These are phyloP conservation scores for Phaeodactylum tricornutum DNA, from an alignment of 108 stramenopile species.

Conservation along the genomic window DNA sequence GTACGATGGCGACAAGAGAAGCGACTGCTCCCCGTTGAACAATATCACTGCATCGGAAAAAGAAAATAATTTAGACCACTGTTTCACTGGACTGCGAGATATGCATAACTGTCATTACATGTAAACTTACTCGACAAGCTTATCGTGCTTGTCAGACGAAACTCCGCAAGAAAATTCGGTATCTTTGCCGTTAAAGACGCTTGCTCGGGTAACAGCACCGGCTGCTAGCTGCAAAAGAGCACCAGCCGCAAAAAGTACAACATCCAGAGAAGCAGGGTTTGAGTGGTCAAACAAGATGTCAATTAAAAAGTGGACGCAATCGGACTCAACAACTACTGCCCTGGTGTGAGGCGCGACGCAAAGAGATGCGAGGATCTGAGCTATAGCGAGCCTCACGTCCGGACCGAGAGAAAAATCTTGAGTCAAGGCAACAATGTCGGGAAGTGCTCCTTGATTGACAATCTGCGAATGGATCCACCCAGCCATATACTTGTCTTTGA, in stretches of 20 bases:
- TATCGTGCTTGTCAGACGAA: slow-evolving; percentile 10
- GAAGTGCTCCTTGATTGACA: slow-evolving; percentile 46
- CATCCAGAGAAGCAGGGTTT: slow-evolving; percentile 13
- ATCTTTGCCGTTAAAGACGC: slow-evolving; percentile 3
- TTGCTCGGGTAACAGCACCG: slow-evolving; percentile 32
- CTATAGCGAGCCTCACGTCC: slow-evolving; percentile 36
- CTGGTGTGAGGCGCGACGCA: slow-evolving; percentile 52
- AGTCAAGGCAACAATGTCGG: slow-evolving; percentile 33
- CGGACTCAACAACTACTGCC: slow-evolving; percentile 44
- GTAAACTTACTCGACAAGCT: slow-evolving; percentile 32
- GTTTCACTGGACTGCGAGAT: background rate
- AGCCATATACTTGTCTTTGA: slow-evolving; percentile 49
- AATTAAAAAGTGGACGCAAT: slow-evolving; percentile 36
- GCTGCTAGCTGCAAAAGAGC: slow-evolving; percentile 46
- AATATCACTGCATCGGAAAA: slow-evolving; percentile 30
- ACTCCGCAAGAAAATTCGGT: slow-evolving; percentile 1
- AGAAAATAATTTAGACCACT: background rate
- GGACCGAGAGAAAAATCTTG: slow-evolving; percentile 20
- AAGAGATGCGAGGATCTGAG: slow-evolving; percentile 43
- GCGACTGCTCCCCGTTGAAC: slow-evolving; percentile 52
- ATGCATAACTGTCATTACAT: background rate
- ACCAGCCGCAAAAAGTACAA: slow-evolving; percentile 33
- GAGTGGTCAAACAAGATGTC: slow-evolving; percentile 29
- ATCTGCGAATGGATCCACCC: slow-evolving; percentile 71
- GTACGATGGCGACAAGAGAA: slow-evolving; percentile 39